Base-by-base conservation (phyloP, 139 green algal species). In the Picochlorum sp. region DNA sequence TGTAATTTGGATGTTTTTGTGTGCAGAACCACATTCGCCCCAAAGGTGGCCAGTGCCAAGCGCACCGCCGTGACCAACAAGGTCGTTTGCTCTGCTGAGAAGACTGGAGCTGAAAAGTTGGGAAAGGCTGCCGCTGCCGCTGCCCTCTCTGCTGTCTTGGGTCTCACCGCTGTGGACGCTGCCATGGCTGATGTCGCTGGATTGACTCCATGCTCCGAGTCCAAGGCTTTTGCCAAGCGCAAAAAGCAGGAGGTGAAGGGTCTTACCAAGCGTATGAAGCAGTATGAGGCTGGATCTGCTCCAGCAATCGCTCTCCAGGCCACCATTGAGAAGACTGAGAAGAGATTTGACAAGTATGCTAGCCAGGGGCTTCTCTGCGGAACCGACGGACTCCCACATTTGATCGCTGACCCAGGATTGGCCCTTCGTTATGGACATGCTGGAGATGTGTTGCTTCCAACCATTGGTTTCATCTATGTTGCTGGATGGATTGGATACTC, bases 381-480 rank as follows among this genome's bases (percentile, higher is more conserved):
- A 63, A 85, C 83, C 45, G 94, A 99, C 66, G 94, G 94, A 41
- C 86, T 97, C 55, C 94, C 94, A 16, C 94, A 99, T 80, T 83
- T 99, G 50, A 99, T 99, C 65, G 83, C 93, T 34, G 94, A 98
- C 84, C 93, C 93, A 34, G 91, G 94, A 28, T 83, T 96, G 61
- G 89, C 90, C 2, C 83, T 97, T 23, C 82, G 85, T 62, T 96
- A 89, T 69, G 87, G 85, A 69, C 94, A 99, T 77, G 74, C 85
- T 45, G 94, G 94, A 64, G 94, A 99, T 77, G 77, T 94, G 63
- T 83, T 95, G 49, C 87, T 95, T 72, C 91, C 92, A 63, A 96
- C 92, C 67, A 68, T 97, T 67, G 89, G 85, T 62, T 98, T 98
- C 88, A 80, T 98, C 60, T 98, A 99, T 81, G 81, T 97, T 52